Evolutionary conservation across 768 basidiomycete genomes (phyloP).

Genomic region (Leccinum broughii): DNA sequence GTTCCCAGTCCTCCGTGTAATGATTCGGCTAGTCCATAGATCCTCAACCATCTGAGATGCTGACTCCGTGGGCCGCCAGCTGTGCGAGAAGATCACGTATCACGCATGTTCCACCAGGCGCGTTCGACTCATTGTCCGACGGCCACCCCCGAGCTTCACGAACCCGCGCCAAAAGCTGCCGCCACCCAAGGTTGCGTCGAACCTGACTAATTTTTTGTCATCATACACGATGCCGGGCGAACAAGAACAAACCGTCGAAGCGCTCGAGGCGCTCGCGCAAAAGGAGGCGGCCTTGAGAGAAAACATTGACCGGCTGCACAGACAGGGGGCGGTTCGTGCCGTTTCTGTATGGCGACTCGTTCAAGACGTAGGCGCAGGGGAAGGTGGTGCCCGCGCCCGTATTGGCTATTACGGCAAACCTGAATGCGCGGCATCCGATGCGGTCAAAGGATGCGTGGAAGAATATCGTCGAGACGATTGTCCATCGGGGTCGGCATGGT

Average conservation of each 20-base stretch:
- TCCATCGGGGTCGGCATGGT: constrained; percentile 24
- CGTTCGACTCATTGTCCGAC: constrained; percentile 63
- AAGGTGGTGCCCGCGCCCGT: constrained; percentile 10
- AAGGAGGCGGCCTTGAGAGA: constrained; percentile 47
- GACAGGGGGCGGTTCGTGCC: constrained; percentile 51
- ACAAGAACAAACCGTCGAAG: constrained; percentile 41
- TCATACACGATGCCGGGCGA: constrained; percentile 62
- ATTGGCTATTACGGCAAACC: constrained; percentile 12
- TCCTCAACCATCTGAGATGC: no score
- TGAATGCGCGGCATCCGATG: constrained; percentile 24
- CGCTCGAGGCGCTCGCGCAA: constrained; percentile 38
- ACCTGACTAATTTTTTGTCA: constrained; percentile 54
- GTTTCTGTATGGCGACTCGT: constrained; percentile 36
- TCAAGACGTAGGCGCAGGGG: constrained; percentile 4
- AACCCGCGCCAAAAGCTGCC: constrained; percentile 69
- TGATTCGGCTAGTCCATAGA: no score
- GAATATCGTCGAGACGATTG: constrained; percentile 50
- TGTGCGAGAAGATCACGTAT: not conserved
- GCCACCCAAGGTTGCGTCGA: constrained; percentile 48
- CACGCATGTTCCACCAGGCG: constrained; percentile 48
- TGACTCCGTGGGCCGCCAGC: no score
- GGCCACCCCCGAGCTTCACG: constrained; percentile 58
- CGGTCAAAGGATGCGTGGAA: constrained; percentile 56
- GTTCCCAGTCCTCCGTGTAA: no score
- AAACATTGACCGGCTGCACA: constrained; percentile 44